These are phyloP conservation scores for Phylloporus arenicola DNA, from an alignment of 768 basidiomycete genomes.

Conservation along the genomic window DNA sequence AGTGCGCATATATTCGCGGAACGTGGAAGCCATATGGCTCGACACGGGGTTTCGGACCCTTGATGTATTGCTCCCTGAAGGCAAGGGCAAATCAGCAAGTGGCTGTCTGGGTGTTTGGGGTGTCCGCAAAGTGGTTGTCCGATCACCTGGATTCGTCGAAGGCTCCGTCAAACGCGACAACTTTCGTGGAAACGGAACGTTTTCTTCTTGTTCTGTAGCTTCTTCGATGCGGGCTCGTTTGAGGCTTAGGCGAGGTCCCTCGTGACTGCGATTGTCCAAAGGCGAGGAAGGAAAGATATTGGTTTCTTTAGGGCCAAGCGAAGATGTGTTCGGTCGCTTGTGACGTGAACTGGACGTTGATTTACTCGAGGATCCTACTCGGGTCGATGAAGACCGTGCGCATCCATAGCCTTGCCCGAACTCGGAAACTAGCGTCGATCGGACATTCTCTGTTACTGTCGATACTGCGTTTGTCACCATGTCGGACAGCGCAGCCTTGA, in stretches of 20 bases:
- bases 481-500: slow-evolving; percentile 16
- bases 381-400: slow-evolving; percentile 3
- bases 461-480: slow-evolving; percentile 16
- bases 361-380: not conserved
- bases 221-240: slow-evolving; percentile 18
- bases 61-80: not conserved
- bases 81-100: slow-evolving; percentile 13
- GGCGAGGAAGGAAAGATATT: slow-evolving; percentile 15
- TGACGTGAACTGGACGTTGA: not conserved
- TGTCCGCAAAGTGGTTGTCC: slow-evolving; percentile 1
- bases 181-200: slow-evolving; percentile 6
- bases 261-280: slow-evolving; percentile 1
- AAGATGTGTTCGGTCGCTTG: not conserved
- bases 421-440: slow-evolving; percentile 9
- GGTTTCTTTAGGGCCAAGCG: not conserved
- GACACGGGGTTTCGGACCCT: not conserved
- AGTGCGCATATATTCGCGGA: slow-evolving; percentile 12
- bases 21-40: not conserved
- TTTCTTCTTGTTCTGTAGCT: not conserved
- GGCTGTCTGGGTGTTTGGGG: slow-evolving; percentile 17
- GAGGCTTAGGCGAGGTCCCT: not conserved
- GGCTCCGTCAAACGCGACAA: slow-evolving; percentile 7
- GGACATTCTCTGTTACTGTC: slow-evolving; percentile 11
- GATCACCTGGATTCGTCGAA: not conserved
- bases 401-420: not conserved